Percentiles rank a stretch among this genome's conserved stretches.
phyloP scores from a whole-genome alignment of 306 rosid genomes.

The Gastrolobium bilobum region DNA sequence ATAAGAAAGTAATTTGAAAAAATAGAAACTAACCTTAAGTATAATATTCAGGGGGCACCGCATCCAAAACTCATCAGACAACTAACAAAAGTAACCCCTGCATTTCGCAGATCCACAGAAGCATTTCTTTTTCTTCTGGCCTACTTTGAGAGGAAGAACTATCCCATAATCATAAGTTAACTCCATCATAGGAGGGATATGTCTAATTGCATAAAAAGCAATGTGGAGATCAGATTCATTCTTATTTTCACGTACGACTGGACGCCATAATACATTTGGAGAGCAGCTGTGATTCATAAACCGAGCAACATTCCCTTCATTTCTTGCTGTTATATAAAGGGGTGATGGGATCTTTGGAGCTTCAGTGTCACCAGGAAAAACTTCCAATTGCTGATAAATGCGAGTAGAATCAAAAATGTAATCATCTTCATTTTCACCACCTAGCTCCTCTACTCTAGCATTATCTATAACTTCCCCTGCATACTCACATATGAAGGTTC shows the following conservation, averaged over 20 bases:
- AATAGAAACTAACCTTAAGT: constrained; percentile 62
- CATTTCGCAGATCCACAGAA: constrained; percentile 79
- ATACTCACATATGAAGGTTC: constrained; percentile 84
- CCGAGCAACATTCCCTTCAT: constrained; percentile 91
- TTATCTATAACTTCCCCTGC: constrained; percentile 86
- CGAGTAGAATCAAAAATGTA: constrained; percentile 84
- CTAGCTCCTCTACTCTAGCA: constrained; percentile 68
- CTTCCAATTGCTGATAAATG: constrained; percentile 70
- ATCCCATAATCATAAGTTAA: constrained; percentile 90
- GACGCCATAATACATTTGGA: constrained; percentile 89
- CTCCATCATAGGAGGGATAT: constrained; percentile 92
- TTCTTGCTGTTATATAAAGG: constrained; percentile 70
- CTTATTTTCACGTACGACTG: constrained; percentile 71
- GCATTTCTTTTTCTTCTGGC: constrained; percentile 83
- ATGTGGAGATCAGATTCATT: constrained; percentile 74
- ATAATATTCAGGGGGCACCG: constrained; percentile 40
- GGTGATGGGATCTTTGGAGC: constrained; percentile 75
- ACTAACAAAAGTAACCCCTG: constrained; percentile 72
- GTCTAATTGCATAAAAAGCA: constrained; percentile 75
- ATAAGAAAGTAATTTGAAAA: constrained; percentile 22
- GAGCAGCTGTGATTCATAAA: constrained; percentile 97
- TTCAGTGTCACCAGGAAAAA: constrained; percentile 75
- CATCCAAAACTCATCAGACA: constrained; percentile 44
- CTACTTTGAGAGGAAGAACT: constrained; percentile 64
- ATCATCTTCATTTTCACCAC: constrained; percentile 75